These are phyloP conservation scores for Lachancea mirantina DNA, from an alignment of 805 yeast genomes.

Conservation along the genomic window DNA sequence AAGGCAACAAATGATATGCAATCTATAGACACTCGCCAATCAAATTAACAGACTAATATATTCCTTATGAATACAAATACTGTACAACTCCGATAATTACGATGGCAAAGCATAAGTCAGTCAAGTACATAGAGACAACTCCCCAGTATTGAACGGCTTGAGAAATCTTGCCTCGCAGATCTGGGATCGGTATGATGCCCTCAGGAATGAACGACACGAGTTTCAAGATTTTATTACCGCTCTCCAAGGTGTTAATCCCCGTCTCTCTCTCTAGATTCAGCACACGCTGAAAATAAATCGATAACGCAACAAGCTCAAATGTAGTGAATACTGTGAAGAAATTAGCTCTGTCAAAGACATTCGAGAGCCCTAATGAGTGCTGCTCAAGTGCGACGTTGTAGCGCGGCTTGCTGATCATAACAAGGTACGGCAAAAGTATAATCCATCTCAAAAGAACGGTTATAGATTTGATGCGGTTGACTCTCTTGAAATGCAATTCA, in stretches of 20 bases:
- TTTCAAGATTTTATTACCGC: constrained; percentile 25
- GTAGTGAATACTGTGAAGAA: constrained; percentile 30
- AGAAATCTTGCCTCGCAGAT: constrained; percentile 23
- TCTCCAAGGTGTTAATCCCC: constrained; percentile 23
- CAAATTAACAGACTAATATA: neutral
- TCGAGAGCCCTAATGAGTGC: constrained; percentile 1
- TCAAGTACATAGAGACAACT: constrained; percentile 28
- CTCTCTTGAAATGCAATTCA: constrained; percentile 24
- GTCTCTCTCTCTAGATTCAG: constrained; percentile 22
- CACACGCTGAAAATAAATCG: constrained; percentile 27
- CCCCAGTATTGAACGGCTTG: constrained; percentile 27
- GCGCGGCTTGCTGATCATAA: constrained; percentile 18
- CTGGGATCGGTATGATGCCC: constrained; percentile 26
- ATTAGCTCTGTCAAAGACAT: constrained; percentile 21
- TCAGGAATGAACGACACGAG: constrained; percentile 30
- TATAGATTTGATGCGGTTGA: constrained; percentile 27
- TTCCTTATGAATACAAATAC: constrained; percentile 11
- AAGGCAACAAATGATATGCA: constrained; percentile 37
- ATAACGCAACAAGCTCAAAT: constrained; percentile 29
- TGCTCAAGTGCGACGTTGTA: constrained; percentile 1
- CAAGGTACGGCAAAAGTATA: constrained; percentile 26
- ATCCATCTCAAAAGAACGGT: constrained; percentile 29
- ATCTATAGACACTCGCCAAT: neutral
- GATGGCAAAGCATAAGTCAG: constrained; percentile 30
- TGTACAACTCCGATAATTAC: constrained; percentile 24